Evolutionary conservation across 192 early-diverging fungal genomes (phyloP).

Genomic region (Rhizophagus sp.): DNA sequence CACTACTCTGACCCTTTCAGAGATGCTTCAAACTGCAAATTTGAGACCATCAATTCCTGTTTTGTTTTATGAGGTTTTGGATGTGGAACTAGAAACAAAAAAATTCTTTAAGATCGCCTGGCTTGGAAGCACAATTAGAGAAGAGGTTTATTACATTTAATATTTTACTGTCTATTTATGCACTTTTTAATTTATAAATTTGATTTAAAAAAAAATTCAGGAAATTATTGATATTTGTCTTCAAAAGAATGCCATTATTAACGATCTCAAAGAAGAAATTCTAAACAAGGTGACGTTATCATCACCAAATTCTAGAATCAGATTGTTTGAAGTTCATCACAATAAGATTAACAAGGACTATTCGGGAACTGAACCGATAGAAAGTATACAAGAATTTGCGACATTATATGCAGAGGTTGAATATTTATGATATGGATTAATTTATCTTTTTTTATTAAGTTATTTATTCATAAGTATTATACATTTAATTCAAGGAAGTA

Average conservation of each 20-base stretch:
- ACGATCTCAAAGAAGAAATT: constrained; percentile 52
- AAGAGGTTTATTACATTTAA: constrained; percentile 48
- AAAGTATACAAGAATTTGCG: constrained; percentile 41
- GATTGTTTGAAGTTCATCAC: constrained; percentile 57
- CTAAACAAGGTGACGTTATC: constrained; percentile 50
- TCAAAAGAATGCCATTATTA: constrained; percentile 57
- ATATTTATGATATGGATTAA: background rate
- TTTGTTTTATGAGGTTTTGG: constrained; percentile 84
- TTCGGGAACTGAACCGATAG: constrained; percentile 46
- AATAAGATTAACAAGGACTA: constrained; percentile 53
- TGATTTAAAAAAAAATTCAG: too few species aligned
- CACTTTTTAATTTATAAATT: background rate
- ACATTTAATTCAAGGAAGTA: constrained; percentile 33
- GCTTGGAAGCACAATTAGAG: constrained; percentile 65
- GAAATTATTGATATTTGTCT: constrained; percentile 63
- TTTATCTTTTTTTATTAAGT: too few species aligned
- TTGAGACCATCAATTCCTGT: constrained; percentile 39
- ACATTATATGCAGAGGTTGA: constrained; percentile 62
- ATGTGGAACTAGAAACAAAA: constrained; percentile 86
- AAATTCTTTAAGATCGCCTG: constrained; percentile 67
- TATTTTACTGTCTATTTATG: background rate
- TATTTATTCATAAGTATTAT: background rate
- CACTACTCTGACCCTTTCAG: constrained; percentile 37
- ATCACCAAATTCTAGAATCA: constrained; percentile 48
- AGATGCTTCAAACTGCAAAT: constrained; percentile 39